Evolutionary conservation across 257 asterid species (phyloP).

Genomic region (Jasminum sambac): DNA sequence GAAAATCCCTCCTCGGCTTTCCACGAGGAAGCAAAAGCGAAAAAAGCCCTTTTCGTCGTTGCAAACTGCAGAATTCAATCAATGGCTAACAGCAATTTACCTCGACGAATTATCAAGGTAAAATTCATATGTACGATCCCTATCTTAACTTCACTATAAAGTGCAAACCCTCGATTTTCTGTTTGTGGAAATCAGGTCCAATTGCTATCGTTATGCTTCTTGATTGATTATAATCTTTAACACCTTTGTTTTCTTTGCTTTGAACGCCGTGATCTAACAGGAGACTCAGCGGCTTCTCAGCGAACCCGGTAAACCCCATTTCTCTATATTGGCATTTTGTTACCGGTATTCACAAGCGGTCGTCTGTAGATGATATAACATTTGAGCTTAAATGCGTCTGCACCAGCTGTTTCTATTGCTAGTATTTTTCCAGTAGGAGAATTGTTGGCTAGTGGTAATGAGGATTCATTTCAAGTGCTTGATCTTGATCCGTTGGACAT

Average conservation of each 20-base stretch:
- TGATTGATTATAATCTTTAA: slow-evolving; percentile 6
- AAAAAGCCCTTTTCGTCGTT: slow-evolving; percentile 3
- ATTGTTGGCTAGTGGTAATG: not conserved
- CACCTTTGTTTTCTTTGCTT: slow-evolving; percentile 2
- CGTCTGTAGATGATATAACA: not conserved
- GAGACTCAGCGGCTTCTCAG: slow-evolving; percentile 99
- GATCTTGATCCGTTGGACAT: not conserved
- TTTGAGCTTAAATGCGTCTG: slow-evolving; percentile 11
- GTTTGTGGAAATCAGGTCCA: slow-evolving; percentile 4
- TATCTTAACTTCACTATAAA: slow-evolving; percentile 21
- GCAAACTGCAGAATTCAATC: slow-evolving; percentile 33
- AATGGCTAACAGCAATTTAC: slow-evolving; percentile 64
- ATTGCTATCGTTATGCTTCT: slow-evolving; percentile 1
- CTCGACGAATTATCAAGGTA: slow-evolving; percentile 79
- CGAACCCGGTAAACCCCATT: slow-evolving; percentile 72
- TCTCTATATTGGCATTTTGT: not conserved
- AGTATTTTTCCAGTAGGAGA: not conserved
- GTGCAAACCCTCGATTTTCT: slow-evolving; percentile 29
- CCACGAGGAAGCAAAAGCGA: slow-evolving; percentile 18
- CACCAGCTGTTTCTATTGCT: not conserved
- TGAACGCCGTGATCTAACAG: slow-evolving; percentile 37
- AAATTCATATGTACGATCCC: slow-evolving; percentile 46
- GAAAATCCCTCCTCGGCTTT: slow-evolving; percentile 25
- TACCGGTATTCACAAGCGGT: not conserved
- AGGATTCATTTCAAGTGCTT: slow-evolving; percentile 7